Percentiles rank a stretch among this genome's conserved stretches.
These are phyloP conservation scores for Apiosordaria backusii DNA, from an alignment of 495 filamentous ascomycete species.

Conservation along the genomic window DNA sequence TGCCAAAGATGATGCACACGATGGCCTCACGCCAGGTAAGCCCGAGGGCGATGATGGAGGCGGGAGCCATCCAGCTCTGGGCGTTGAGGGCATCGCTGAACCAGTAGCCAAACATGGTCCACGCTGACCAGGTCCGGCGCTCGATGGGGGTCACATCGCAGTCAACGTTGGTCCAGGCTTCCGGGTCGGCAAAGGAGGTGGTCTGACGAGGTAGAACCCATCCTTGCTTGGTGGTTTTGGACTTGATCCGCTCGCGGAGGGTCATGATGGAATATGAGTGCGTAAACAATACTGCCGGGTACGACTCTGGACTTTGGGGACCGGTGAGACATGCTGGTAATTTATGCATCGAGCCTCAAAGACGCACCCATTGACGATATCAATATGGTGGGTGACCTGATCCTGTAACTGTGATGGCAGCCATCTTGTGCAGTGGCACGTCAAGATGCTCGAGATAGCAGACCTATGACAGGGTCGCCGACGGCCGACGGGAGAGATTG, in stretches of 20 bases:
- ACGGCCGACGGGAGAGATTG: no score
- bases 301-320: background rate
- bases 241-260: constrained; percentile 28
- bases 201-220: constrained; percentile 41
- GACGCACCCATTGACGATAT: no score
- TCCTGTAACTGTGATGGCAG: no score
- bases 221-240: constrained; percentile 34
- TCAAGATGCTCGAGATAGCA: no score
- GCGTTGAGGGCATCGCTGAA: constrained; percentile 46
- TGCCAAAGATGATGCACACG: constrained; percentile 39
- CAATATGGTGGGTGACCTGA: no score
- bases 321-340: background rate
- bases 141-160: constrained; percentile 45
- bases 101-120: constrained; percentile 45
- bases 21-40: constrained; percentile 48
- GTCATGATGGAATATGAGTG: constrained; percentile 17
- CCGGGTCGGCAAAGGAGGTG: constrained; percentile 38
- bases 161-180: constrained; percentile 42
- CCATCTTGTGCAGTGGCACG: no score
- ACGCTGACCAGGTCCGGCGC: constrained; percentile 42
- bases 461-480: no score
- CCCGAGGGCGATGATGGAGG: constrained; percentile 47
- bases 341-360: constrained; percentile 1
- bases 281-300: background rate
- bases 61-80: constrained; percentile 41